Conservation (phyloP, 2,329 filamentous ascomycete genomes). For the Clarireedia paspali region DNA sequence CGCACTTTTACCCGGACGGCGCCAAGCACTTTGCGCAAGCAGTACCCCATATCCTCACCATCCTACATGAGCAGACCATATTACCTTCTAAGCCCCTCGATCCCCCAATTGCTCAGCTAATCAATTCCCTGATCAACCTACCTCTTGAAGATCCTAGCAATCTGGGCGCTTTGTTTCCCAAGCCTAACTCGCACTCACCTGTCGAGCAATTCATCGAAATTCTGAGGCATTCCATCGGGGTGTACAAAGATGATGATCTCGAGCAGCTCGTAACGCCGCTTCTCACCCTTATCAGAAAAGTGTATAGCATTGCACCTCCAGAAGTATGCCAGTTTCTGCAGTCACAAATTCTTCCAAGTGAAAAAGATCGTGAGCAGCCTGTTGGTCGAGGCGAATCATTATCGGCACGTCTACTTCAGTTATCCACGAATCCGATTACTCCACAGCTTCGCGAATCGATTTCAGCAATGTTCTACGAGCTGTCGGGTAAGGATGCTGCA, state of each 20-base stretch:
- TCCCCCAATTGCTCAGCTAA: conserved; percentile 59
- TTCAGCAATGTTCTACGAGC: conserved; percentile 74
- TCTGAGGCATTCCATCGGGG: conserved; percentile 56
- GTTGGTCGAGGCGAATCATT: conserved; percentile 70
- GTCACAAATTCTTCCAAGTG: conserved; percentile 62
- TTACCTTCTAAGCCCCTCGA: conserved; percentile 61
- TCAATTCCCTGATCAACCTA: conserved; percentile 78
- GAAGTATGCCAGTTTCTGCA: conserved; percentile 56
- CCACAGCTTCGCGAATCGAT: conserved; percentile 68
- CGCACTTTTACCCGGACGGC: conserved; percentile 62
- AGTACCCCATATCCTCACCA: conserved; percentile 60
- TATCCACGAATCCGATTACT: conserved; percentile 66
- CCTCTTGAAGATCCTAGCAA: conserved; percentile 50
- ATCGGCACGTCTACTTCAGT: conserved; percentile 66
- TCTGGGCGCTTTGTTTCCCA: conserved; percentile 53
- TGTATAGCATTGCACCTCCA: conserved; percentile 63
- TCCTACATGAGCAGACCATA: conserved; percentile 55
- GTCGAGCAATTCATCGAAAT: conserved; percentile 61
- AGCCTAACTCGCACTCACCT: conserved; percentile 49
- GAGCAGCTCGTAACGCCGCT: conserved; percentile 66
- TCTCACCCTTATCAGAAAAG: conserved; percentile 61
- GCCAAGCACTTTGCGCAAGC: conserved; percentile 55
- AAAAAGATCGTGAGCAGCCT: conserved; percentile 66
- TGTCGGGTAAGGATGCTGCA: conserved; percentile 72
- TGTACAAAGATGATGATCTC: conserved; percentile 61